Evolutionary conservation across 108 stramenopile genomes (phyloP), one percentile per base, ranked within the genome.

Genomic region (Stephanodiscus minutulus): DNA sequence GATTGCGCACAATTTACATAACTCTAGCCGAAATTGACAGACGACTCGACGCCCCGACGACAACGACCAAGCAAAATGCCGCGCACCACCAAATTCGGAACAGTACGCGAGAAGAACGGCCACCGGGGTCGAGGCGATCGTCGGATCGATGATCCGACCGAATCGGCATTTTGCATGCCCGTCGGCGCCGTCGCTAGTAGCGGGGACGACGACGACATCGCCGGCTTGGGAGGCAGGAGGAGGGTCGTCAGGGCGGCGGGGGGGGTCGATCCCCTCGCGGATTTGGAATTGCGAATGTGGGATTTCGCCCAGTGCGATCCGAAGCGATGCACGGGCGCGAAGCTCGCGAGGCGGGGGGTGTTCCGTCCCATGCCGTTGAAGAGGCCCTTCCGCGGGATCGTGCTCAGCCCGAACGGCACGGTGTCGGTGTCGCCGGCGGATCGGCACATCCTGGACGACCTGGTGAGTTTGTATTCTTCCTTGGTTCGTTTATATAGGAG

Each of bases 241-340:
- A 24, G 8, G 11, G 0, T 11, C n/a, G n/a, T n/a, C n/a, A n/a
- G n/a, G 7, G 7, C 35, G 21, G 17, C 36, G n/a, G 9, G 20
- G 2, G 18, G 13, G 41, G 20, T 28, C 2, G 83, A 86, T 65
- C 84, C 92, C 17, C 68, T 94, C 41, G 53, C 79, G 20, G 91
- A 89, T 3, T 72, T 94, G 47, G 66, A 70, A 54, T 41, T 95
- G 43, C 81, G 90, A 0, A 96, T 99, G 96, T 99, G 98, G 98
- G 99, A 99, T 77, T 99, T 99, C 82, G 95, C 87, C 21, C 99
- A 99, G 73, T 98, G 97, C 75, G 99, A 99, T 77, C 91, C 97
- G 27, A 98, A 98, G 71, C 93, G 97, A 27, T 98, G 97, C 74
- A 97, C 96, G 0, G 98, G 97, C 7, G 95, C 95, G 22, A 90